Conservation (phyloP, 306 rosid species). For the Luffa acutangula region DNA sequence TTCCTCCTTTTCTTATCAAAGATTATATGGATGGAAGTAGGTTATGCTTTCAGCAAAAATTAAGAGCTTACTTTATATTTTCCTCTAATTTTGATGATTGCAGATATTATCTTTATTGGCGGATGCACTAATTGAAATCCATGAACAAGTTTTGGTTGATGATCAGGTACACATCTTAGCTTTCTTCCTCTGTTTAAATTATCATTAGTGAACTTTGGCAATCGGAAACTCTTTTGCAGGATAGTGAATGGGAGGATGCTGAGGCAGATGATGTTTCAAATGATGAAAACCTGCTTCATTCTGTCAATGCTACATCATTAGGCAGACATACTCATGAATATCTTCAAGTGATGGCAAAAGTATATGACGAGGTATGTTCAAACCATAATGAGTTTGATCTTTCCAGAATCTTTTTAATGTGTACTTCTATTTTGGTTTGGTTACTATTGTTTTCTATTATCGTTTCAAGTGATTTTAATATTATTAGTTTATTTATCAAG, state of each 20-base stretch:
- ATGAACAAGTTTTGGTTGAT: slow-evolving; percentile 64
- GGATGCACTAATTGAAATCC: slow-evolving; percentile 75
- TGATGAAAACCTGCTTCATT: slow-evolving; percentile 40
- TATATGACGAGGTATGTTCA: slow-evolving; percentile 54
- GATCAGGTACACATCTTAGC: slow-evolving; percentile 38
- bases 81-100: slow-evolving; percentile 14
- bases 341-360: slow-evolving; percentile 82
- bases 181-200: background rate
- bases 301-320: slow-evolving; percentile 36
- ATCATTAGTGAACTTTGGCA: background rate
- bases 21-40: background rate
- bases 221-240: slow-evolving; percentile 38
- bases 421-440: slow-evolving; percentile 2
- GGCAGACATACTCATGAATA: slow-evolving; percentile 54
- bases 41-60: background rate
- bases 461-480: background rate
- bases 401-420: background rate
- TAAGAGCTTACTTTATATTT: background rate
- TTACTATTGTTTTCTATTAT: background rate
- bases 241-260: slow-evolving; percentile 90
- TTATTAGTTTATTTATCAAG: background rate
- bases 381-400: background rate
- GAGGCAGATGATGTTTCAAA: slow-evolving; percentile 33
- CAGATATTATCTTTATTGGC: slow-evolving; percentile 82
- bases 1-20: background rate